A percentile compares a stretch with the other conserved stretches of the same genome.
Evolutionary conservation across 192 early-diverging fungal genomes (phyloP).

Genomic region (Mortierella hygrophila): DNA sequence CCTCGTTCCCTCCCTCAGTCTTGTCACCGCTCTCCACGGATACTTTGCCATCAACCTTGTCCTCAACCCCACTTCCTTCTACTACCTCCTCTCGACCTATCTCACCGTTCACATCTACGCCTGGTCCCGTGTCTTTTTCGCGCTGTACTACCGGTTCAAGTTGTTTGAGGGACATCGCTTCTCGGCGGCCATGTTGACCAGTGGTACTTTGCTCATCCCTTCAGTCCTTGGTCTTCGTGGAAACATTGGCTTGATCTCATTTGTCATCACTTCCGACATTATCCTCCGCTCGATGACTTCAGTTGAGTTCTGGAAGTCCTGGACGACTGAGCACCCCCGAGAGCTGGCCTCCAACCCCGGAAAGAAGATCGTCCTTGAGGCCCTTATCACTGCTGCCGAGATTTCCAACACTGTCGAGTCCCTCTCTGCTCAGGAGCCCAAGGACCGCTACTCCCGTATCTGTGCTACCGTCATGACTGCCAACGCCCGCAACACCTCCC

Average conservation of each 20-base stretch:
- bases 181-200: slow-evolving; percentile 54
- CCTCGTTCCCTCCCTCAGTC: slow-evolving; percentile 32
- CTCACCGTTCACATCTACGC: slow-evolving; percentile 55
- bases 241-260: slow-evolving; percentile 26
- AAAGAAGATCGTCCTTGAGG: slow-evolving; percentile 42
- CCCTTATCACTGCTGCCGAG: slow-evolving; percentile 41
- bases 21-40: slow-evolving; percentile 46
- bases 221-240: slow-evolving; percentile 43
- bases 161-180: slow-evolving; percentile 44
- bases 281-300: slow-evolving; percentile 10
- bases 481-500: slow-evolving; percentile 25
- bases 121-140: slow-evolving; percentile 56
- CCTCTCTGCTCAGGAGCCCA: slow-evolving; percentile 11
- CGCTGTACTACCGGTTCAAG: slow-evolving; percentile 48
- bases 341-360: slow-evolving; percentile 32
- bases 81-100: slow-evolving; percentile 49
- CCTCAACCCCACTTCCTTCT: slow-evolving; percentile 42
- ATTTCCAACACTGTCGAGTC: slow-evolving; percentile 14
- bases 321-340: slow-evolving; percentile 52
- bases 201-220: slow-evolving; percentile 42
- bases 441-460: slow-evolving; percentile 31
- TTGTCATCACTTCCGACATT: slow-evolving; percentile 29
- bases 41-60: slow-evolving; percentile 48
- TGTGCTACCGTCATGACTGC: slow-evolving; percentile 39
- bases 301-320: slow-evolving; percentile 31